These are phyloP conservation scores for Ophiocordyceps sinensis DNA, from an alignment of 2,329 filamentous ascomycete genomes.

Conservation along the genomic window DNA sequence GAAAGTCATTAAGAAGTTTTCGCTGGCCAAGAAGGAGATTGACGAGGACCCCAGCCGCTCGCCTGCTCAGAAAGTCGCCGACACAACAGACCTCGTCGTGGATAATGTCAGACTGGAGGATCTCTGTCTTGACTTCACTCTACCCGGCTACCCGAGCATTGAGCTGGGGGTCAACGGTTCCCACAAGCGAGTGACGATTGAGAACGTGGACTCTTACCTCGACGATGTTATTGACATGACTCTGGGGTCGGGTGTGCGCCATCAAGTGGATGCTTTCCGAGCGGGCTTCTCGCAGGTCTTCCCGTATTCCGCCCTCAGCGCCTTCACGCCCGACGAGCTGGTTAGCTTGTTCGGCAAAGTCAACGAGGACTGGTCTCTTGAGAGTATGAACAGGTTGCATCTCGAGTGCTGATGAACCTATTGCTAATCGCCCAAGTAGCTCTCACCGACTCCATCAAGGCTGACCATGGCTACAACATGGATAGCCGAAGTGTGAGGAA, in stretches of 20 bases:
- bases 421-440: conserved; percentile 35
- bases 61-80: conserved; percentile 54
- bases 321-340: conserved; percentile 89
- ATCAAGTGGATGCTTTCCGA: conserved; percentile 84
- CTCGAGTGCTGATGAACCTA: neutral
- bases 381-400: conserved; percentile 50
- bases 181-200: conserved; percentile 64
- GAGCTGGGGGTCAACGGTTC: conserved; percentile 66
- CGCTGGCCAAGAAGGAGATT: conserved; percentile 66
- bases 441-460: conserved; percentile 95
- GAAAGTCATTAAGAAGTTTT: conserved; percentile 77
- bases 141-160: conserved; percentile 80
- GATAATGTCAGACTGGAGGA: conserved; percentile 74
- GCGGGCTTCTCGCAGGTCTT: conserved; percentile 90
- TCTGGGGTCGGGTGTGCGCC: conserved; percentile 71
- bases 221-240: conserved; percentile 87
- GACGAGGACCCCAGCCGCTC: conserved; percentile 56
- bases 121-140: conserved; percentile 80
- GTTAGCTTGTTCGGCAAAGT: conserved; percentile 87
- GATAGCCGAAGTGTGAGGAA: conserved; percentile 94
- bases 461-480: conserved; percentile 96
- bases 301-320: conserved; percentile 79
- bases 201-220: conserved; percentile 82
- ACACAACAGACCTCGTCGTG: conserved; percentile 55
- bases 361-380: conserved; percentile 94